Evolutionary conservation across 2,329 filamentous ascomycete genomes (phyloP).

Genomic region (Clonostachys rosea): DNA sequence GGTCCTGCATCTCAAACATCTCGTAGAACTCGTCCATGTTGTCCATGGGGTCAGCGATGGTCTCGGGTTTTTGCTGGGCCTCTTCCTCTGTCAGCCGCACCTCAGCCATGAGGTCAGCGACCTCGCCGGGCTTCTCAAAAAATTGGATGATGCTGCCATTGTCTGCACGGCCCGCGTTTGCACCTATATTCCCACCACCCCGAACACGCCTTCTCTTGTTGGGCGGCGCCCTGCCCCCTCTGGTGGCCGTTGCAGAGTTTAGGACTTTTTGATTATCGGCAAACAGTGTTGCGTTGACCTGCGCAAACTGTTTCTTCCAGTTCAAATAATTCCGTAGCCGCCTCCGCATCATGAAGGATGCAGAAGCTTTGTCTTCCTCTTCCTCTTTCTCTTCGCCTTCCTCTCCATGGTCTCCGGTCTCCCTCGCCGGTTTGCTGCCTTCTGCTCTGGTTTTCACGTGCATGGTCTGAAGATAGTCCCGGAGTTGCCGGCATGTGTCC

Average conservation of each 20-base stretch:
- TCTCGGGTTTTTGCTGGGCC: conserved; percentile 68
- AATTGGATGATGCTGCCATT: conserved; percentile 72
- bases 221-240: conserved; percentile 60
- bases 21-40: conserved; percentile 92
- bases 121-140: conserved; percentile 79
- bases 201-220: conserved; percentile 85
- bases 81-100: conserved; percentile 78
- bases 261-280: conserved; percentile 75
- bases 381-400: conserved; percentile 38
- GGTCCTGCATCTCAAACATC: conserved; percentile 84
- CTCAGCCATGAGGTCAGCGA: conserved; percentile 77
- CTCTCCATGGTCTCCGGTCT: background rate
- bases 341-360: conserved; percentile 82
- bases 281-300: conserved; percentile 76
- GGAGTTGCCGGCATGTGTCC: conserved; percentile 79
- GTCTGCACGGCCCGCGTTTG: conserved; percentile 54
- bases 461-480: conserved; percentile 91
- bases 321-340: conserved; percentile 80
- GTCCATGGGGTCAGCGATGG: conserved; percentile 73
- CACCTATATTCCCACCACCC: conserved; percentile 64
- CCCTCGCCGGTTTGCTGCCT: background rate
- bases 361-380: conserved; percentile 63
- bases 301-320: conserved; percentile 88
- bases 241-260: conserved; percentile 47
- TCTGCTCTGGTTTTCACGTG: conserved; percentile 58